Conservation (phyloP, 257 asterid genomes). For the Nicotiana tomentosiformis region DNA sequence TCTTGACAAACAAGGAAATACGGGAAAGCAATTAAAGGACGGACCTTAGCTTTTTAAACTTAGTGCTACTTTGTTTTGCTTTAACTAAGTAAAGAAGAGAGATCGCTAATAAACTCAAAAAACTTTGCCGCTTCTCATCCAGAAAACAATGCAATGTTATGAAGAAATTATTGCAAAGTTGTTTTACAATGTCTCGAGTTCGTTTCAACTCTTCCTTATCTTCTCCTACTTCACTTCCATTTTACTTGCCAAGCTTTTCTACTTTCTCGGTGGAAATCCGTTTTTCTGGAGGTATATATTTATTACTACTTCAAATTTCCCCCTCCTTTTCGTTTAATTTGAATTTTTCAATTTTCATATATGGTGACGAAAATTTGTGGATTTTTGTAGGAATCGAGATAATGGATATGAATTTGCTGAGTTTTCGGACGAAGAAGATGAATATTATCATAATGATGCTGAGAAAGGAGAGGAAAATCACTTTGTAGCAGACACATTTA, state of each 20-base stretch:
- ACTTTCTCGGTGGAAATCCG: conserved; percentile 70
- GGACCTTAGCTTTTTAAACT: conserved; percentile 19
- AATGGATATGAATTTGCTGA: conserved; percentile 33
- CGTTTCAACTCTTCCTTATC: conserved; percentile 59
- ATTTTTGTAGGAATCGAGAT: conserved; percentile 45
- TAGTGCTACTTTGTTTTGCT: conserved; percentile 39
- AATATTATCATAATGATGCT: background rate
- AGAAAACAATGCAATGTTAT: conserved; percentile 59
- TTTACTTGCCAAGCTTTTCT: conserved; percentile 55
- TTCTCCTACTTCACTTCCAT: conserved; percentile 76
- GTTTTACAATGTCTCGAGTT: conserved; percentile 67
- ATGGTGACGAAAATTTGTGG: background rate
- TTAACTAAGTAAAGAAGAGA: conserved; percentile 29
- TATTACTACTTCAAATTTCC: background rate
- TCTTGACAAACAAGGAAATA: conserved; percentile 25
- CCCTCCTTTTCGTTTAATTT: background rate
- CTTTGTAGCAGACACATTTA: conserved; percentile 11
- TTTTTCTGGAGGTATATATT: conserved; percentile 51
- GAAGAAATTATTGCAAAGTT: conserved; percentile 48
- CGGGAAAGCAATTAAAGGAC: conserved; percentile 51
- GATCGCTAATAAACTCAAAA: conserved; percentile 25
- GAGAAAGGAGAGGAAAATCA: conserved; percentile 15
- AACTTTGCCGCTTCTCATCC: background rate
- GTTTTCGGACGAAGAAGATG: conserved; percentile 54
- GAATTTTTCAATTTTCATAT: background rate